phyloP scores from a whole-genome alignment of 768 basidiomycete genomes.

The Amanita inopinata region DNA sequence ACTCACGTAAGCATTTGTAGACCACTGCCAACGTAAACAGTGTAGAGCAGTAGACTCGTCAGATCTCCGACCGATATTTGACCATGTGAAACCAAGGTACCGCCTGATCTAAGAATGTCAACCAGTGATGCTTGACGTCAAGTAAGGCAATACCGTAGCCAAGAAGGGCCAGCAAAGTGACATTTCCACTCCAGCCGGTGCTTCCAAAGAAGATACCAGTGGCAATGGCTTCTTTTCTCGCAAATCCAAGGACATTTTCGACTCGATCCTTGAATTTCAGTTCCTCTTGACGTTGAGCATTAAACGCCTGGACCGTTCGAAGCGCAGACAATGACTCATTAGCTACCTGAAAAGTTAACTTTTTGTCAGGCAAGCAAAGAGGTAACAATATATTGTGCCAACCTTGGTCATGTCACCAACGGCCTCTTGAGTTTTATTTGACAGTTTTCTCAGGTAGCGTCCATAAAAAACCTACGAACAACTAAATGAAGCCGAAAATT shows the following conservation, averaged over 20 bases:
- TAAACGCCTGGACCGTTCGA: conserved; percentile 86
- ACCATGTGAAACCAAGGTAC: conserved; percentile 80
- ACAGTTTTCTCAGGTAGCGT: conserved; percentile 85
- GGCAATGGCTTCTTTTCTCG: conserved; percentile 81
- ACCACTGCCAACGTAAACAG: conserved; percentile 79
- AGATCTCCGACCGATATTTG: conserved; percentile 88
- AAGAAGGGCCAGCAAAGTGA: conserved; percentile 79
- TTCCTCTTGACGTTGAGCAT: conserved; percentile 72
- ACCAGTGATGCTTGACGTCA: background rate
- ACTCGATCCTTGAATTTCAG: conserved; percentile 63
- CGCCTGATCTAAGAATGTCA: conserved; percentile 39
- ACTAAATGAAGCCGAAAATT: conserved; percentile 1
- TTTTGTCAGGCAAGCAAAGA: background rate
- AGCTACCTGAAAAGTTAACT: conserved; percentile 44
- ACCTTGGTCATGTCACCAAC: conserved; percentile 89
- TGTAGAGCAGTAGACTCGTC: conserved; percentile 84
- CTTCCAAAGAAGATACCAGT: conserved; percentile 90
- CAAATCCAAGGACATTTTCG: conserved; percentile 58
- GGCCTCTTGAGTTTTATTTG: conserved; percentile 88
- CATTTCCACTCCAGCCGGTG: conserved; percentile 88
- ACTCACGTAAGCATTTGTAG: conserved; percentile 71
- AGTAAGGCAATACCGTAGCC: conserved; percentile 63
- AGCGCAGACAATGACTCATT: conserved; percentile 84
- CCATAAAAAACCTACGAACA: conserved; percentile 79
- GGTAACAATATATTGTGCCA: conserved; percentile 25